Base-by-base conservation (phyloP, 345 rosid species). In the Eucalyptus erythrocorys region DNA sequence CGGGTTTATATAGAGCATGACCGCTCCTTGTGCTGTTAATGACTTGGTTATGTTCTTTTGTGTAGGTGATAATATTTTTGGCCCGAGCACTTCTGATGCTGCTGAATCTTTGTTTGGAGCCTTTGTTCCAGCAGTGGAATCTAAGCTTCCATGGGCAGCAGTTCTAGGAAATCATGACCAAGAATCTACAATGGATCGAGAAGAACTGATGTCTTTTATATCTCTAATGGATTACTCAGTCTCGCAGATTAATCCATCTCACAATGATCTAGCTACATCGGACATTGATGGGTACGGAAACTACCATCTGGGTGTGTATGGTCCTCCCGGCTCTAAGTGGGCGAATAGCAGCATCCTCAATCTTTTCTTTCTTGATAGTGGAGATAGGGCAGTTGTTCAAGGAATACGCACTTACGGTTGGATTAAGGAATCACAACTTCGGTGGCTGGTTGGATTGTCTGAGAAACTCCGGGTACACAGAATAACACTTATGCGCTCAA, bases 121-220 rank as follows among this genome's bases (percentile, higher is more conserved):
- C 61, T 96, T 97, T 92, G 91, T 92, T 91, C 97, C 99, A 4
- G 97, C 95, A 48, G 92, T 93, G 90, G 95, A 94, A 66, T 93
- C 95, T 86, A 90, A 94, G 88, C 88, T 97, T 91, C 99, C 99
- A 42, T 97, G 99, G 99, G 98, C 99, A 7, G 98, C 98, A 51
- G 87, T 97, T 90, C 92, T 97, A 66, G 99, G 99, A 89, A 97
- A 97, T 26, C 99, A 97, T 92, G 99, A 97, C 91, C 99, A 96
- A 79, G 97, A 96, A 87, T 97, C 99, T 53, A 93, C 99, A 19
- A 91, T 97, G 97, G 92, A 89, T 90, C 96, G 98, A 27, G 91
- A 92, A 93, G 98, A 96, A n/a, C 79, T 97, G 92, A 97, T 96
- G 97, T 91, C 92, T 88, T 94, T 97, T 91, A 93, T 96, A 59